Conservation (phyloP, 73 alveolate genomes). For the Paramecium tetraurelia region DNA sequence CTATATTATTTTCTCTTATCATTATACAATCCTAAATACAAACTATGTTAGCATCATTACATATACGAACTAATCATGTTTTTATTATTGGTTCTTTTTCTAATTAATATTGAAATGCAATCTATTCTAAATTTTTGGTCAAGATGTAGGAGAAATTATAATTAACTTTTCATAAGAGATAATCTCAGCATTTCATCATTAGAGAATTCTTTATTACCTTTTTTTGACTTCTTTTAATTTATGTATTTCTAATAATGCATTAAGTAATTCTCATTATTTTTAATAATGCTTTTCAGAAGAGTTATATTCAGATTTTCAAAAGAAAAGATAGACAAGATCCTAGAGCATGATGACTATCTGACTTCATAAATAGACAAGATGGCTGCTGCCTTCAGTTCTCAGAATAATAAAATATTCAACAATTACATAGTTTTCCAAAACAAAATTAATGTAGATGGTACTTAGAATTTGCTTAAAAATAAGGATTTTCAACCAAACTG, state of each 20-base stretch:
- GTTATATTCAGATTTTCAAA: not conserved
- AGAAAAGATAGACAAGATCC: not conserved
- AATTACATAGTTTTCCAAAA: not conserved
- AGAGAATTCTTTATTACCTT: too few relatives aligned
- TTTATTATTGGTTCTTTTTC: constrained; percentile 29
- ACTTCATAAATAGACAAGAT: not conserved
- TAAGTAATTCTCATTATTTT: constrained; percentile 1
- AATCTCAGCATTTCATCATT: not conserved
- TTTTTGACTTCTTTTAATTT: not conserved
- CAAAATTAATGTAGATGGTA: not conserved
- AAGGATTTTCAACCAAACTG: not conserved
- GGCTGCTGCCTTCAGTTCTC: not conserved
- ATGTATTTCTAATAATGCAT: not conserved
- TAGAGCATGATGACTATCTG: not conserved
- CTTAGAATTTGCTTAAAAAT: not conserved
- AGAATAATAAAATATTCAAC: not conserved
- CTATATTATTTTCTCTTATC: not conserved
- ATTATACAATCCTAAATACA: not conserved
- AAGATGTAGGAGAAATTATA: constrained; percentile 11
- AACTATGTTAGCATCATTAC: constrained; percentile 60
- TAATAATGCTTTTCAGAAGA: not conserved
- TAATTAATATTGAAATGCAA: constrained; percentile 63
- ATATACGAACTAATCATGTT: constrained; percentile 46
- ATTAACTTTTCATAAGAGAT: constrained; percentile 27
- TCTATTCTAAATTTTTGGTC: constrained; percentile 76